Conservation (phyloP, 2,329 filamentous ascomycete genomes). For the Ascosphaera apis region DNA sequence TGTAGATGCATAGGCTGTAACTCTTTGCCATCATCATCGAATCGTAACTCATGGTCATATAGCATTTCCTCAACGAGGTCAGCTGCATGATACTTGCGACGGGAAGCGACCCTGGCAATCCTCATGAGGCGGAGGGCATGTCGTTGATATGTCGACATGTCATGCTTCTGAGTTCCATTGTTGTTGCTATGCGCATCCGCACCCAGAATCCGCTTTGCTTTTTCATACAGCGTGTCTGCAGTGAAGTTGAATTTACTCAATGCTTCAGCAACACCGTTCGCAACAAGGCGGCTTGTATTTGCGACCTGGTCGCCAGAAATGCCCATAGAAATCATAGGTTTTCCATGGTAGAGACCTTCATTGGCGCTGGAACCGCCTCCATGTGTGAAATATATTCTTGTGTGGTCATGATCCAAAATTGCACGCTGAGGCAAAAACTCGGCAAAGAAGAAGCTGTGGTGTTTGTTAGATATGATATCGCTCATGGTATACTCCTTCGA, state of each 20-base stretch:
- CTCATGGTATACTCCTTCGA: neutral
- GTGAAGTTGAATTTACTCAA: conserved; percentile 19
- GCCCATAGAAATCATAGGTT: conserved; percentile 14
- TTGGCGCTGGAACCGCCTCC: conserved; percentile 21
- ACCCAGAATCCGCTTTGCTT: conserved; percentile 9
- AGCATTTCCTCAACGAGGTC: conserved; percentile 23
- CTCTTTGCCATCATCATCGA: conserved; percentile 4
- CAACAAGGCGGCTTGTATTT: conserved; percentile 16
- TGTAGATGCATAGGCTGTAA: conserved; percentile 20
- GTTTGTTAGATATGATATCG: conserved; percentile 2
- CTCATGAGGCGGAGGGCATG: conserved; percentile 17
- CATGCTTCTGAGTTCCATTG: conserved; percentile 6
- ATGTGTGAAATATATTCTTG: conserved; percentile 19
- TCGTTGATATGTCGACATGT: conserved; percentile 10
- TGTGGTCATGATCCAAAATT: conserved; percentile 15
- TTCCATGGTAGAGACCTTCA: conserved; percentile 20
- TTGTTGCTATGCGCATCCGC: neutral
- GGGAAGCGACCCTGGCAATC: conserved; percentile 17
- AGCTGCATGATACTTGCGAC: conserved; percentile 17
- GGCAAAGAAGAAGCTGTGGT: conserved; percentile 13
- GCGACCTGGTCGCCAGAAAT: conserved; percentile 22
- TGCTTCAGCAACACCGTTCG: conserved; percentile 14
- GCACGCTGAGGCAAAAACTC: conserved; percentile 21
- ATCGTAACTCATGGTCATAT: conserved; percentile 12
- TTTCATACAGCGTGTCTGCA: conserved; percentile 11